Evolutionary conservation across 192 early-diverging fungal species (phyloP).

Genomic region (Entomortierella parvispora): DNA sequence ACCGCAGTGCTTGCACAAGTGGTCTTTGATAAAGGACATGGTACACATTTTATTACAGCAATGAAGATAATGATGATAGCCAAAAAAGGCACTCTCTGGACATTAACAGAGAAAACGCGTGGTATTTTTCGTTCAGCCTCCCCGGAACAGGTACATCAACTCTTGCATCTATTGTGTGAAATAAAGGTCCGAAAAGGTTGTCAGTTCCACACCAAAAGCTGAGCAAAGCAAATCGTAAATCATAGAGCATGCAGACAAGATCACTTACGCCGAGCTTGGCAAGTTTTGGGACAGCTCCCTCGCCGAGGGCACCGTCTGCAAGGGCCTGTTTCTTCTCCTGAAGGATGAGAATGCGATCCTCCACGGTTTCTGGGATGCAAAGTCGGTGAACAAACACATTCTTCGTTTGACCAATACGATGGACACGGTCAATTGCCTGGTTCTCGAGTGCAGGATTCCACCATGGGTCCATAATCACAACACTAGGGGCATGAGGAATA

Average conservation of each 20-base stretch:
- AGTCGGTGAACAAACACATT: constrained; percentile 71
- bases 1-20: no score
- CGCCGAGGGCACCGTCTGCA: constrained; percentile 49
- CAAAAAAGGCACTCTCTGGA: neutral
- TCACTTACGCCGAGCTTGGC: constrained; percentile 43
- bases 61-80: no score
- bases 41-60: no score
- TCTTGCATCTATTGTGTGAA: constrained; percentile 31
- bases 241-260: neutral
- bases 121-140: neutral
- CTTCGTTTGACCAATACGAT: constrained; percentile 76
- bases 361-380: constrained; percentile 69
- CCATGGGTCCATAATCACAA: constrained; percentile 86
- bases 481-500: constrained; percentile 25
- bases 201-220: neutral
- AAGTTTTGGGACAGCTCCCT: constrained; percentile 43
- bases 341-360: constrained; percentile 74
- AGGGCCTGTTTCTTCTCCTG: constrained; percentile 69
- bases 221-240: neutral
- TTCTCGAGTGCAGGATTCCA: constrained; percentile 80
- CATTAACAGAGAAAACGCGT: neutral
- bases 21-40: no score
- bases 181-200: neutral
- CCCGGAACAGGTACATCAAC: constrained; percentile 37
- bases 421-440: constrained; percentile 76